Evolutionary conservation across 371 early-diverging fungal species (phyloP).

Genomic region (Blastocladiella emersonii): DNA sequence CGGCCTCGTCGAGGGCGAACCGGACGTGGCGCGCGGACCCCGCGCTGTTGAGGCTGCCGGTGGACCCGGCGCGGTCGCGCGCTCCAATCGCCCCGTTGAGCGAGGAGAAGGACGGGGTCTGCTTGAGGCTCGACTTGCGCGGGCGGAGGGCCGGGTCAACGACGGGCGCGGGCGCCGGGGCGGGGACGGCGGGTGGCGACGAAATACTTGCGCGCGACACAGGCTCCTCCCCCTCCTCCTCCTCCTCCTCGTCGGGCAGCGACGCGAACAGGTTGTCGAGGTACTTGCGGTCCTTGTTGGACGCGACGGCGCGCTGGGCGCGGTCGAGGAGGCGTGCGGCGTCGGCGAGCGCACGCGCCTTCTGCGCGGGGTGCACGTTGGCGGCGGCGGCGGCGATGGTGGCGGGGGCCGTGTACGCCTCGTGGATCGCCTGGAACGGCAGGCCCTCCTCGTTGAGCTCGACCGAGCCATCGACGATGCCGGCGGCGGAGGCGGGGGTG

Average conservation of each 20-base stretch:
- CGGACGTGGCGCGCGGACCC: background rate
- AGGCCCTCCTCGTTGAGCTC: conserved; percentile 71
- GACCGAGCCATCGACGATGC: too few relatives aligned
- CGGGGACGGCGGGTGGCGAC: background rate
- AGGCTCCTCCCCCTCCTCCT: background rate
- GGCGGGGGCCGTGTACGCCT: conserved; percentile 16
- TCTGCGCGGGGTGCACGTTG: background rate
- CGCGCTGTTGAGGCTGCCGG: too few relatives aligned
- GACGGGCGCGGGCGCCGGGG: background rate
- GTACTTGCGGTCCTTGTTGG: too few relatives aligned
- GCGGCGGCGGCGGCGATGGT: background rate
- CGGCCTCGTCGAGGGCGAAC: background rate
- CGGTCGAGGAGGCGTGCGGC: background rate
- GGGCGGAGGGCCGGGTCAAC: background rate
- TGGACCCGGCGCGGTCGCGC: too few relatives aligned
- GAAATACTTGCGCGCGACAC: background rate
- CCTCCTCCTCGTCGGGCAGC: background rate
- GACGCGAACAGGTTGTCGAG: too few relatives aligned
- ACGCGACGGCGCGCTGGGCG: too few relatives aligned
- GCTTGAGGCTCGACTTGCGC: background rate
- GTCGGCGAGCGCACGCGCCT: background rate
- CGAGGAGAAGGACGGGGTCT: background rate
- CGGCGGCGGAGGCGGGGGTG: background rate
- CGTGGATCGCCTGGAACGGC: conserved; percentile 72
- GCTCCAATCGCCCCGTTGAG: background rate